Base-by-base conservation (phyloP, 805 yeast species). In the Komagataella pastoris region DNA sequence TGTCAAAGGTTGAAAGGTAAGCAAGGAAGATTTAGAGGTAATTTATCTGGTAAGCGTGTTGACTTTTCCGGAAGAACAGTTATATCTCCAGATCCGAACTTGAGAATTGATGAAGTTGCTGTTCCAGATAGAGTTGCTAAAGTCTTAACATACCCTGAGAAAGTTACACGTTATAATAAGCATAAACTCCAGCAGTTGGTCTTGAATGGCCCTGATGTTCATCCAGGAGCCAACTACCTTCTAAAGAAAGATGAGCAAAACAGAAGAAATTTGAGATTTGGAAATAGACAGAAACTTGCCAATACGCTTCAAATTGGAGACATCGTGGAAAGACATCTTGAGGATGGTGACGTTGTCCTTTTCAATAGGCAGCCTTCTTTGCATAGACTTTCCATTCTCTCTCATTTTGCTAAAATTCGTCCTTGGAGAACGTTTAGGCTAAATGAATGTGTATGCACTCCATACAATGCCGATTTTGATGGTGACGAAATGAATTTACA, bases 401-500 rank as follows among this genome's bases (percentile, higher is more conserved):
- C 97, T 1, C 99, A 93, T 73, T 90, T 83, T 67, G 99, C 97
- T 48, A 90, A 88, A 63, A 83, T 93, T 59, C 79, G 96, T 62
- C 99, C 99, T 0, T 93, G 98, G 98, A 78, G 99, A 71, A 93
- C 99, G 1, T 88, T 93, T 71, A 76, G 99, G 58, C 75, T 93
- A 59, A 93, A 93, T 65, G 98, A 93, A 68, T 93, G 99, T 83
- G 99, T 93, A 7, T 93, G 99, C 72, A 93, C 99, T 0, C 99
- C 99, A 1, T 93, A 93, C 70, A 95, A 95, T 66, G 99, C 99
- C 45, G 99, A 93, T 77, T 93, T 93, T 65, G 99, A 93, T 68
- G 99, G 99, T 69, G 99, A 93, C 70, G 99, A 93, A 68, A 93
- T 93, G 99, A 93, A 93, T 67, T 74, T 93, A 63, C 99, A 93